Evolutionary conservation across 306 rosid genomes (phyloP).

Genomic region (Ziziphus jujuba): DNA sequence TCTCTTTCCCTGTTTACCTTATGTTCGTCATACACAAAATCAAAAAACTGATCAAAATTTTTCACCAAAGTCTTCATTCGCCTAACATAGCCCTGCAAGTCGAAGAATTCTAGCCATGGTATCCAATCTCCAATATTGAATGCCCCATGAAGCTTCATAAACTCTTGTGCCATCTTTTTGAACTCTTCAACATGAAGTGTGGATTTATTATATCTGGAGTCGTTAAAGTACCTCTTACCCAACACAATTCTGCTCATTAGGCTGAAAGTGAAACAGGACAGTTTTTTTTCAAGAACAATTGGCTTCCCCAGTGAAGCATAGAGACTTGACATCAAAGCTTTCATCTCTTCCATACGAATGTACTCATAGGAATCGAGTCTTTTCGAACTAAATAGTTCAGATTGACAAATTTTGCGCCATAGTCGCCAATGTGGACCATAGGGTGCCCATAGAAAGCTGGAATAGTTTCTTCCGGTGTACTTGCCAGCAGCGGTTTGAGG

Average conservation of each 20-base stretch:
- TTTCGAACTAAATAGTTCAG: slow-evolving; percentile 26
- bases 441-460: slow-evolving; percentile 29
- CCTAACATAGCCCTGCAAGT: slow-evolving; percentile 34
- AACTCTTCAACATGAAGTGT: slow-evolving; percentile 15
- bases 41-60: slow-evolving; percentile 17
- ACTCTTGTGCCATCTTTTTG: slow-evolving; percentile 26
- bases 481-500: slow-evolving; percentile 39
- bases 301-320: slow-evolving; percentile 17
- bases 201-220: background rate
- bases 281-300: slow-evolving; percentile 16
- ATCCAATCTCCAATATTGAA: slow-evolving; percentile 38
- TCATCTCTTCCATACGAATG: slow-evolving; percentile 24
- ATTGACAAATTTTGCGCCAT: slow-evolving; percentile 30
- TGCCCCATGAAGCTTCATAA: slow-evolving; percentile 21
- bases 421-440: slow-evolving; percentile 34
- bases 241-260: slow-evolving; percentile 27
- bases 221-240: slow-evolving; percentile 29
- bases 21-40: slow-evolving; percentile 24
- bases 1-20: slow-evolving; percentile 11
- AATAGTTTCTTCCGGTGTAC: slow-evolving; percentile 14
- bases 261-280: slow-evolving; percentile 12
- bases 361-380: slow-evolving; percentile 19
- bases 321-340: slow-evolving; percentile 11
- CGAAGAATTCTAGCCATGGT: slow-evolving; percentile 35
- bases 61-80: slow-evolving; percentile 31